Conservation (phyloP, 495 filamentous ascomycete genomes). For the Penicillium goetzii region DNA sequence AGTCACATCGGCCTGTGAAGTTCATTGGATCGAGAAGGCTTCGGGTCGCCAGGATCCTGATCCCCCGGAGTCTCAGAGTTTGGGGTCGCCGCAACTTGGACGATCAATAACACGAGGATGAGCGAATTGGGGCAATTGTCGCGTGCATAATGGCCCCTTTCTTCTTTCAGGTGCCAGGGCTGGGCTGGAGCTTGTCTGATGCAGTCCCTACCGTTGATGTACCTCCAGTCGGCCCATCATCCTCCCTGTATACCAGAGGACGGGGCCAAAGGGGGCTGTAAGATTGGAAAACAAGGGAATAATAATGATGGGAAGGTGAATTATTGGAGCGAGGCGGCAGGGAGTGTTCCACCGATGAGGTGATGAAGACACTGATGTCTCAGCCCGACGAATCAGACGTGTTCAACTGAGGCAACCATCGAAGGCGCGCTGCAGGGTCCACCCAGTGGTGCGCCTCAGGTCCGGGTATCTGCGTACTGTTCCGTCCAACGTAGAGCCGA, state of each 20-base stretch:
- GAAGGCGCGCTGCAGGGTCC: conserved; percentile 6
- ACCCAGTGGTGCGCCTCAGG: neutral
- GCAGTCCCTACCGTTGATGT: neutral
- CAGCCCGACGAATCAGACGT: conserved; percentile 1
- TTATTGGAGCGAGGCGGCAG: conserved; percentile 1
- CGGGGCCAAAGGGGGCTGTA: neutral
- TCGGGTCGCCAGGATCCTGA: neutral
- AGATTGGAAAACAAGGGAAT: conserved; percentile 5
- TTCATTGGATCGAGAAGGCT: neutral
- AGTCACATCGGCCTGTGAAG: conserved; percentile 6
- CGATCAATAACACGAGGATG: conserved; percentile 2
- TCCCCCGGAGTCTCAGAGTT: conserved; percentile 10
- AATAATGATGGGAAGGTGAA: neutral
- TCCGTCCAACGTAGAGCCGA: neutral
- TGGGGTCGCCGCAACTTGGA: neutral
- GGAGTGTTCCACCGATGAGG: conserved; percentile 3
- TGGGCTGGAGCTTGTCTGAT: neutral
- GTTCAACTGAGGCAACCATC: neutral
- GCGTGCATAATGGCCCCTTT: neutral
- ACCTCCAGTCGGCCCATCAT: neutral
- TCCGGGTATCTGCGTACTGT: neutral
- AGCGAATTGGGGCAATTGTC: neutral
- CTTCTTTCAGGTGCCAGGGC: neutral
- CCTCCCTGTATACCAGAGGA: neutral
- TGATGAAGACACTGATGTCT: conserved; percentile 1